Evolutionary conservation across 768 basidiomycete species (phyloP), one percentile per base, ranked within the genome.

Genomic region (Phanerochaete carnosa): DNA sequence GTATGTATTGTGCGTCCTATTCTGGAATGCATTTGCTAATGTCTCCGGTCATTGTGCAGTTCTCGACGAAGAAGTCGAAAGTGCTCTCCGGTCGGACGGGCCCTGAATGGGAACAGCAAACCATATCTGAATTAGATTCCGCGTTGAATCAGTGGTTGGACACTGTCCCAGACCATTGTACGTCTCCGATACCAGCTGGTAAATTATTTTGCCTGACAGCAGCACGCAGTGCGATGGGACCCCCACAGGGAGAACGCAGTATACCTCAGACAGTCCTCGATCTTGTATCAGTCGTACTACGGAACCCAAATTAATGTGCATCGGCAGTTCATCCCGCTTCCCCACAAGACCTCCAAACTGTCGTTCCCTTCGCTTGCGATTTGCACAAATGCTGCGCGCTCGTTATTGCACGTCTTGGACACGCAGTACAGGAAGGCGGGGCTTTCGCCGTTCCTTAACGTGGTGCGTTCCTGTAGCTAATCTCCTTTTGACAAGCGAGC

Each of bases 311-410:
- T 94, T 64, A 76, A 86, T 59, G 83, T 92, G 52, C 92, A 94
- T 70, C 80, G 92, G 45, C 88, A 88, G 2, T 92, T 90, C 72
- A 87, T 94, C 59, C 89, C 89, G 0, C 82, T 82, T 82, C 84
- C 54, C 2, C 75, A 79, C 47, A 84, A 84, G 58, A 79, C 78
- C 0, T 74, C 77, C 0, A 69, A 73, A 1, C 67, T 83, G 35
- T 75, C 78, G 1, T 82, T 86, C 66, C 85, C 75, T 67, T 87
- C 91, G 0, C 76, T 94, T 32, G 89, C 90, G 0, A 93, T 94
- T 56, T 94, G 92, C 70, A 85, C 88, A n/a, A 94, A 93, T 62
- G 86, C 93, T 0, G 89, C 93, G 1, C 79, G 90, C 8, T 90
- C 89, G 1, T 87, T 83, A 60, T 83, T 82, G 39, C 89, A 88